Conservation (phyloP, 768 basidiomycete genomes). For the Hydnomerulius pinastri region DNA sequence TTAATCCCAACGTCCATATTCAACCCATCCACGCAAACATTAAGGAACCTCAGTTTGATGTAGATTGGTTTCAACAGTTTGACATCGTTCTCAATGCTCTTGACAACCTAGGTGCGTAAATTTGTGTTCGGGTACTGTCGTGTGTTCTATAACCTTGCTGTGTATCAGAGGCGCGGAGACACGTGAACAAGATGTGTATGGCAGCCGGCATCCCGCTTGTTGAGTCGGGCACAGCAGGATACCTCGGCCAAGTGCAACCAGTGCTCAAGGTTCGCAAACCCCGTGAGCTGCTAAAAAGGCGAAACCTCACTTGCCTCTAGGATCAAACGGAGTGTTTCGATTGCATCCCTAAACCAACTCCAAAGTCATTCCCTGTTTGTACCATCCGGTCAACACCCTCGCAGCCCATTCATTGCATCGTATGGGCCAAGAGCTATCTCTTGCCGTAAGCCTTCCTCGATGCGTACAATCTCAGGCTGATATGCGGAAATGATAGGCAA, state of each 20-base stretch:
- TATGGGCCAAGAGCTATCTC: constrained; percentile 98
- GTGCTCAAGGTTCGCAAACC: constrained; percentile 67
- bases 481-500: constrained; percentile 53
- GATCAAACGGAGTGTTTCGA: constrained; percentile 94
- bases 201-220: constrained; percentile 88
- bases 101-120: constrained; percentile 85
- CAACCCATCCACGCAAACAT: constrained; percentile 93
- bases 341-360: constrained; percentile 89
- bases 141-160: neutral
- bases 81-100: constrained; percentile 94
- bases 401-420: constrained; percentile 97
- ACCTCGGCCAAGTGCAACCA: constrained; percentile 96
- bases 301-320: constrained; percentile 38
- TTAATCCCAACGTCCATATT: constrained; percentile 88
- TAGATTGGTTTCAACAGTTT: constrained; percentile 88
- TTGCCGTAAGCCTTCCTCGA: constrained; percentile 62
- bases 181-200: constrained; percentile 98
- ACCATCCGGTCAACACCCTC: constrained; percentile 97
- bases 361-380: constrained; percentile 95
- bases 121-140: neutral
- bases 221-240: constrained; percentile 96
- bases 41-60: constrained; percentile 87
- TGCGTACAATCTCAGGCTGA: neutral
- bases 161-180: constrained; percentile 81
- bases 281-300: neutral